A percentile compares a stretch with the other conserved stretches of the same genome.
phyloP scores from a whole-genome alignment of 2,329 filamentous ascomycete genomes.

The Ciborinia camelliae region DNA sequence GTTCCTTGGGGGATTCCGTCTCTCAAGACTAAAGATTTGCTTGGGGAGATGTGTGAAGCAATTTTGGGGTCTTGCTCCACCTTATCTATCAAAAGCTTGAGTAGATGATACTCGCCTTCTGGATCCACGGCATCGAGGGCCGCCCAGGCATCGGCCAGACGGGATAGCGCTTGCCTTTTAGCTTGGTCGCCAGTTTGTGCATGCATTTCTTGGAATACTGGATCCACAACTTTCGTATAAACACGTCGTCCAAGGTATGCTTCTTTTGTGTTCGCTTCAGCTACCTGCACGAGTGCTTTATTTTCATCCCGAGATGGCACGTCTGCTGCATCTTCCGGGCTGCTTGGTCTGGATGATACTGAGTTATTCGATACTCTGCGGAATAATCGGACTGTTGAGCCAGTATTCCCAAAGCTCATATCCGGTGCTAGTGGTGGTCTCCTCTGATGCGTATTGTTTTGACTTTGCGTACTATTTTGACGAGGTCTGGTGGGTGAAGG shows the following conservation, averaged over 20 bases:
- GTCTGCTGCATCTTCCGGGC: slow-evolving; percentile 31
- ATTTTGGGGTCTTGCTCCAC: slow-evolving; percentile 69
- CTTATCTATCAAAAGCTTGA: slow-evolving; percentile 73
- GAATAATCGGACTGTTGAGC: slow-evolving; percentile 89
- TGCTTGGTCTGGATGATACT: slow-evolving; percentile 19
- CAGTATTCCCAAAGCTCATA: slow-evolving; percentile 89
- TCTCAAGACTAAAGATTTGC: slow-evolving; percentile 45
- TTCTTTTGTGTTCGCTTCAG: slow-evolving; percentile 70
- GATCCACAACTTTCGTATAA: slow-evolving; percentile 78
- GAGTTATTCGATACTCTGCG: slow-evolving; percentile 76
- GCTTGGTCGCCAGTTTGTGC: slow-evolving; percentile 67
- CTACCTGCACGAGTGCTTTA: slow-evolving; percentile 46
- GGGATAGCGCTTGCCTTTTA: slow-evolving; percentile 82
- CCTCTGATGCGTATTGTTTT: slow-evolving; percentile 28
- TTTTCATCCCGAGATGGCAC: slow-evolving; percentile 56
- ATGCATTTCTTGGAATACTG: slow-evolving; percentile 78
- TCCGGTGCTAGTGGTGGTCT: slow-evolving; percentile 84
- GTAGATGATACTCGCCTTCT: slow-evolving; percentile 81
- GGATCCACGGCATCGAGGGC: slow-evolving; percentile 83
- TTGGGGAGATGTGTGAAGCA: slow-evolving; percentile 35
- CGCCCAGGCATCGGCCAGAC: slow-evolving; percentile 81
- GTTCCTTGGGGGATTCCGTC: slow-evolving; percentile 57
- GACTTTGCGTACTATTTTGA: slow-evolving; percentile 31
- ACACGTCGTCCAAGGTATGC: slow-evolving; percentile 75
- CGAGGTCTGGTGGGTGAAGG: slow-evolving; percentile 35